A percentile compares a stretch with the other conserved stretches of the same genome.
Conservation (phyloP, 164 flowering plant genomes). For the Kingdonia uniflora region DNA sequence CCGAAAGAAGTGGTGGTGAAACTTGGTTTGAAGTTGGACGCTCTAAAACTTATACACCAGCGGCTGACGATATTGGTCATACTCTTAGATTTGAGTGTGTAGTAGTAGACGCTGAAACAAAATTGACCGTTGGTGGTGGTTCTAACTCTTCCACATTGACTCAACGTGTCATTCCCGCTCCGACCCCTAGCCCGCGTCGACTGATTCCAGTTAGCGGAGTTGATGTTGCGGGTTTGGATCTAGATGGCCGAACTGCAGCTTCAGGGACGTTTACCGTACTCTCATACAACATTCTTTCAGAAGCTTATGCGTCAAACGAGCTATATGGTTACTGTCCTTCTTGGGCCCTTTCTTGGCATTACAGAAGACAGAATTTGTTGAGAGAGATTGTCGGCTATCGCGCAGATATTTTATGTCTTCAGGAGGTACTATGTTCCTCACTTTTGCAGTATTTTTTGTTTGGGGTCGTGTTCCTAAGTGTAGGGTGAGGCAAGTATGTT, state of each 20-base stretch:
- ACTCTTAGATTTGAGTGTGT: slow-evolving; percentile 87
- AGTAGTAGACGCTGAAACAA: slow-evolving; percentile 69
- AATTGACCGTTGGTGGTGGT: slow-evolving; percentile 48
- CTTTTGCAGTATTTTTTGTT: slow-evolving; percentile 6
- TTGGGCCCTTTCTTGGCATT: slow-evolving; percentile 98
- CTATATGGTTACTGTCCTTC: slow-evolving; percentile 83
- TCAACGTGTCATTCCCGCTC: slow-evolving; percentile 91
- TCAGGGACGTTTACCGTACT: slow-evolving; percentile 86
- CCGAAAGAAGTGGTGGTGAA: slow-evolving; percentile 63
- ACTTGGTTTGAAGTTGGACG: slow-evolving; percentile 33
- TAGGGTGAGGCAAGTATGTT: no score
- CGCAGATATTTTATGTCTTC: slow-evolving; percentile 94
- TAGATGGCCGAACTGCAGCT: slow-evolving; percentile 53
- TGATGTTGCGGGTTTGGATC: slow-evolving; percentile 58
- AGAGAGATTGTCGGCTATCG: slow-evolving; percentile 94
- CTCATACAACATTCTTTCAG: slow-evolving; percentile 88
- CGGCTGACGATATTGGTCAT: slow-evolving; percentile 91
- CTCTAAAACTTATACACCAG: slow-evolving; percentile 82
- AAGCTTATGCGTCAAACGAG: slow-evolving; percentile 64
- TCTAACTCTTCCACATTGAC: slow-evolving; percentile 35
- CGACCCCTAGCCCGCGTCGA: slow-evolving; percentile 84
- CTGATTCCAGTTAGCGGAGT: slow-evolving; percentile 66
- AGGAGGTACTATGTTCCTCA: slow-evolving; percentile 50
- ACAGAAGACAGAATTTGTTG: slow-evolving; percentile 84
- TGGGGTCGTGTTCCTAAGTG: no score